Evolutionary conservation across 2,329 filamentous ascomycete genomes (phyloP), one percentile per base, ranked within the genome.

Genomic region (Aspergillus vadensis): DNA sequence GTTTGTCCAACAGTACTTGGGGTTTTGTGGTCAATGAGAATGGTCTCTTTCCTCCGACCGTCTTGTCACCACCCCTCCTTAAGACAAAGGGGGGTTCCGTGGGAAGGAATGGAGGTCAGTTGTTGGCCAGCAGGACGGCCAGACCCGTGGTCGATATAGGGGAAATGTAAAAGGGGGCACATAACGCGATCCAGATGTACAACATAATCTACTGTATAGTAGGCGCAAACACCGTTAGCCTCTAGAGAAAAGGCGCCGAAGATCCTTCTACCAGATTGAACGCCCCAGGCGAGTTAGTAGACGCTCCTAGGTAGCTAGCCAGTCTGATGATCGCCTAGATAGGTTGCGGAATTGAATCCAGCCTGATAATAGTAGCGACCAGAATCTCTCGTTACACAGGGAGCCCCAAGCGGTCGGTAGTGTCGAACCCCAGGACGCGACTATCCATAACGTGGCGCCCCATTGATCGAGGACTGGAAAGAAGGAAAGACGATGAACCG

Each of bases 391-490:
- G 48, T 58, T 53, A 44, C 59, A 53, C 51, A 48, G 19, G 32
- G 50, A 62, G 48, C 32, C 41, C 56, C 57, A 38, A 55, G 43
- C 49, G 23, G 48, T 30, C 48, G 21, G 44, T 52, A 53, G 36
- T 55, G 38, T 43, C 21, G 27, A 47, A 49, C 27, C 15, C 47
- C 38, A 21, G 44, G 41, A 48, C 27, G 53, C 25, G 38, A 51
- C 36, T 52, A 50, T 38, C 27, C 23, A 58, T 47, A 55, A 55
- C 51, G 51, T 55, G 61, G 55, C 51, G 53, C 21, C 27, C 47
- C 47, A 50, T 55, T 55, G 48, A 44, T 30, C 43, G 41, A 43
- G 32, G 32, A 41, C 41, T 48, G 53, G 38, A 47, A 38, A 17
- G 43, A 32, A 23, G 43, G 52, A 48, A 27, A 47, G 23, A 5